phyloP scores from a whole-genome alignment of 768 basidiomycete genomes.

The Coprinopsis sp. region DNA sequence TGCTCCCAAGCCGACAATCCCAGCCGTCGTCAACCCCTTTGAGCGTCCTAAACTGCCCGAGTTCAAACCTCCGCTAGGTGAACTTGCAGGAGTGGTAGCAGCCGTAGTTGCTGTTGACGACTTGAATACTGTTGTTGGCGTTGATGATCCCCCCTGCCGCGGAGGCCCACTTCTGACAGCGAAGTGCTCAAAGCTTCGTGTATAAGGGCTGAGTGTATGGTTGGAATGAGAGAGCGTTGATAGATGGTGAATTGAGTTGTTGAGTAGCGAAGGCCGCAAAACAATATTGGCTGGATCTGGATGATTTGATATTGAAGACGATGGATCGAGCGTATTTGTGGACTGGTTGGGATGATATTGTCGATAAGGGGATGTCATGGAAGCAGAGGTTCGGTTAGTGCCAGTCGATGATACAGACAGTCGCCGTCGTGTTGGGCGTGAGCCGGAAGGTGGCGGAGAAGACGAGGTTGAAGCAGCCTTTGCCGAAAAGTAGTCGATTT shows the following conservation, averaged over 20 bases:
- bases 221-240: constrained; percentile 84
- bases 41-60: constrained; percentile 15
- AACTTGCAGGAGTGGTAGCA: background rate
- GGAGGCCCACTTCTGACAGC: constrained; percentile 88
- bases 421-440: constrained; percentile 13
- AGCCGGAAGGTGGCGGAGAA: constrained; percentile 7
- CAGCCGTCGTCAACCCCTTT: constrained; percentile 41
- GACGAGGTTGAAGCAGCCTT: constrained; percentile 6
- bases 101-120: background rate
- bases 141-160: constrained; percentile 26
- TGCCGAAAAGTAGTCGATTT: constrained; percentile 11
- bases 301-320: constrained; percentile 22
- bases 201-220: constrained; percentile 93
- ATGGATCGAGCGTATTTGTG: constrained; percentile 9
- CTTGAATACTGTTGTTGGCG: background rate
- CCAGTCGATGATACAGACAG: constrained; percentile 31
- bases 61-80: constrained; percentile 23
- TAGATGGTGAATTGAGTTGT: constrained; percentile 78
- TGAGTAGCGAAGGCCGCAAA: constrained; percentile 59
- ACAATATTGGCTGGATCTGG: constrained; percentile 49
- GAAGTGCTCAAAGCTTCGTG: constrained; percentile 84
- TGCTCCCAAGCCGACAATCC: constrained; percentile 11
- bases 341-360: constrained; percentile 16
- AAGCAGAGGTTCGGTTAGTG: constrained; percentile 19
- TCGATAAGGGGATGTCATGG: constrained; percentile 15